These are phyloP conservation scores for Penicillium sp. DNA, from an alignment of 2,329 filamentous ascomycete genomes.

Conservation along the genomic window DNA sequence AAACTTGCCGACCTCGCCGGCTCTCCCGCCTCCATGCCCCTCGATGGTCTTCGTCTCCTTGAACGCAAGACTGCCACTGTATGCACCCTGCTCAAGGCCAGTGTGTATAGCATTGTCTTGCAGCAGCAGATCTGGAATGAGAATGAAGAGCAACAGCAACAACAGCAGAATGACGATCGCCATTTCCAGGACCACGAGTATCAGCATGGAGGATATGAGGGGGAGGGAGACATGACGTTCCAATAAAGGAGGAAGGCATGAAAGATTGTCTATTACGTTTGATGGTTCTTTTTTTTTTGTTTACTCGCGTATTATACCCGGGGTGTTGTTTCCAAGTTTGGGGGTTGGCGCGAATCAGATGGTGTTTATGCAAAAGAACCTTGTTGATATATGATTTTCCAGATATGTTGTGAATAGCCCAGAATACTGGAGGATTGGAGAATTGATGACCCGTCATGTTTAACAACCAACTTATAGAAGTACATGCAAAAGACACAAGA, in stretches of 20 bases:
- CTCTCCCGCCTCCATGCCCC: slow-evolving; percentile 70
- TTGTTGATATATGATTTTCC: slow-evolving; percentile 14
- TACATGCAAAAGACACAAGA: slow-evolving; percentile 31
- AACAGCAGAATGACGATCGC: slow-evolving; percentile 27
- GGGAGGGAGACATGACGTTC: slow-evolving; percentile 30
- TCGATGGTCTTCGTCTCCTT: slow-evolving; percentile 77
- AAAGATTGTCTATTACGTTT: slow-evolving; percentile 8
- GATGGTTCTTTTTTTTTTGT: slow-evolving; percentile 1
- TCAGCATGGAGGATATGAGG: slow-evolving; percentile 16
- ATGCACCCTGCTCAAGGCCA: slow-evolving; percentile 94
- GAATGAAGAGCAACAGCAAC: slow-evolving; percentile 37
- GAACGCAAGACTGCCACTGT: slow-evolving; percentile 94
- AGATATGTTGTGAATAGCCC: slow-evolving; percentile 10
- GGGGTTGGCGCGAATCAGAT: not conserved
- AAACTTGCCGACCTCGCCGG: slow-evolving; percentile 58
- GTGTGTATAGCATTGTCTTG: slow-evolving; percentile 96
- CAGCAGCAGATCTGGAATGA: slow-evolving; percentile 90
- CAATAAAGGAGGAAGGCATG: slow-evolving; percentile 10
- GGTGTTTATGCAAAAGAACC: not conserved
- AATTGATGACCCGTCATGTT: slow-evolving; percentile 20
- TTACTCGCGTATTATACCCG: slow-evolving; percentile 14
- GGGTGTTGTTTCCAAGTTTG: slow-evolving; percentile 5
- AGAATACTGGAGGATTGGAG: slow-evolving; percentile 11
- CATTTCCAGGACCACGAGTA: slow-evolving; percentile 21
- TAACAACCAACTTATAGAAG: slow-evolving; percentile 28